Conservation (phyloP, 139 green algal species). For the Bryopsis sp. region DNA sequence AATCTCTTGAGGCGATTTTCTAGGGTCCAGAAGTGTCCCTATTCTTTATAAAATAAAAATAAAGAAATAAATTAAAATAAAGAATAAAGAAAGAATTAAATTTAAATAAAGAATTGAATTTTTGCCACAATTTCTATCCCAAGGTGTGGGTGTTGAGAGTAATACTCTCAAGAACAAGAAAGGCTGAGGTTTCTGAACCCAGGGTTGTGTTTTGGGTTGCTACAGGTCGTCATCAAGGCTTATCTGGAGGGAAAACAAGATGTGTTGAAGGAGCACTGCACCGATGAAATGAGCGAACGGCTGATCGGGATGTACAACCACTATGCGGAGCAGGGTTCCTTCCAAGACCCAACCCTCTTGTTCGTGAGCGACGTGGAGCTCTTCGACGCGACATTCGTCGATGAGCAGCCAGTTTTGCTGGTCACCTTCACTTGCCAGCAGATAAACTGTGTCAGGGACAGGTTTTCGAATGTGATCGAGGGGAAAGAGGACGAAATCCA, state of each 20-base stretch:
- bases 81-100: too few species aligned
- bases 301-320: conserved; percentile 64
- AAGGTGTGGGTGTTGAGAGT: too few species aligned
- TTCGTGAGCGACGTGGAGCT: conserved; percentile 83
- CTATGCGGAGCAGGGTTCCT: conserved; percentile 44
- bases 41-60: too few species aligned
- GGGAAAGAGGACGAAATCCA: conserved; percentile 68
- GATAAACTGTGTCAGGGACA: conserved; percentile 80
- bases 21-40: too few species aligned
- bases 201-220: neutral
- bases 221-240: conserved; percentile 27
- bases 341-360: conserved; percentile 83
- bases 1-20: too few species aligned
- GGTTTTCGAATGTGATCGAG: conserved; percentile 87
- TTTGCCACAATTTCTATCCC: too few species aligned
- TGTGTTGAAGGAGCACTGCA: conserved; percentile 60
- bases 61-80: too few species aligned
- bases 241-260: conserved; percentile 52
- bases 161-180: too few species aligned
- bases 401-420: conserved; percentile 18
- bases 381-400: conserved; percentile 60
- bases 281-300: conserved; percentile 75
- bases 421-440: conserved; percentile 63
- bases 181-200: too few species aligned
- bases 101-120: too few species aligned